phyloP scores from a whole-genome alignment of 768 basidiomycete genomes.

The Lactarius deliciosus region DNA sequence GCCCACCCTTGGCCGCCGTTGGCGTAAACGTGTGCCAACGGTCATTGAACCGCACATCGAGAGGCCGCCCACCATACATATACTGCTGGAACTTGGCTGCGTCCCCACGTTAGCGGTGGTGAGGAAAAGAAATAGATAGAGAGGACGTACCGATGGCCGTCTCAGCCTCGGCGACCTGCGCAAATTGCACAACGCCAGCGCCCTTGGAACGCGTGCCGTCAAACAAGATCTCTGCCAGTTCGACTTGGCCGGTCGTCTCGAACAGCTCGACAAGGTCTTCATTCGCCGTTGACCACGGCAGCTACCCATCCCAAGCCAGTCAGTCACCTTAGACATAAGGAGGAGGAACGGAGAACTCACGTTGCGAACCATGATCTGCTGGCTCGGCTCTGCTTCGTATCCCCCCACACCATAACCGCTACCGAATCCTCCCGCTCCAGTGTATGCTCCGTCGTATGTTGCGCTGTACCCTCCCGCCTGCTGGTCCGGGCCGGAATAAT shows the following conservation, averaged over 20 bases:
- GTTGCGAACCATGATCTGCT: slow-evolving; percentile 98
- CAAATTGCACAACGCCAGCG: slow-evolving; percentile 94
- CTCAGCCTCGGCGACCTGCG: slow-evolving; percentile 83
- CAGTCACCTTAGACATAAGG: neutral
- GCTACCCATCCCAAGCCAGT: slow-evolving; percentile 42
- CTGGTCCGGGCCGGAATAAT: slow-evolving; percentile 88
- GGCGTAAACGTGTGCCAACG: slow-evolving; percentile 94
- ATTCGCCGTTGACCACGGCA: slow-evolving; percentile 99
- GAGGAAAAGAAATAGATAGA: neutral
- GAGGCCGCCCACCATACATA: slow-evolving; percentile 89
- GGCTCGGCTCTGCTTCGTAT: slow-evolving; percentile 74
- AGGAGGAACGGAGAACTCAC: slow-evolving; percentile 53
- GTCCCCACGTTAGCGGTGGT: slow-evolving; percentile 7
- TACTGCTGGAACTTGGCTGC: slow-evolving; percentile 91
- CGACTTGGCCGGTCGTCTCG: slow-evolving; percentile 95
- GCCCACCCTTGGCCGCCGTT: slow-evolving; percentile 84
- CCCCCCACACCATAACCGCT: slow-evolving; percentile 36
- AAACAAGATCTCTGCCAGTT: slow-evolving; percentile 91
- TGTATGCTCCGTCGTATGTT: slow-evolving; percentile 39
- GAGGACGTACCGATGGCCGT: slow-evolving; percentile 76
- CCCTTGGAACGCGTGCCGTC: slow-evolving; percentile 93
- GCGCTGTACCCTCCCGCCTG: slow-evolving; percentile 42
- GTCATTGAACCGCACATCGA: slow-evolving; percentile 93
- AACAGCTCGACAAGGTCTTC: slow-evolving; percentile 98
- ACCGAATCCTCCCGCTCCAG: slow-evolving; percentile 34